Percentiles rank a stretch among this genome's conserved stretches.
phyloP scores from a whole-genome alignment of 2,329 filamentous ascomycete genomes.

The Cytospora piceae region DNA sequence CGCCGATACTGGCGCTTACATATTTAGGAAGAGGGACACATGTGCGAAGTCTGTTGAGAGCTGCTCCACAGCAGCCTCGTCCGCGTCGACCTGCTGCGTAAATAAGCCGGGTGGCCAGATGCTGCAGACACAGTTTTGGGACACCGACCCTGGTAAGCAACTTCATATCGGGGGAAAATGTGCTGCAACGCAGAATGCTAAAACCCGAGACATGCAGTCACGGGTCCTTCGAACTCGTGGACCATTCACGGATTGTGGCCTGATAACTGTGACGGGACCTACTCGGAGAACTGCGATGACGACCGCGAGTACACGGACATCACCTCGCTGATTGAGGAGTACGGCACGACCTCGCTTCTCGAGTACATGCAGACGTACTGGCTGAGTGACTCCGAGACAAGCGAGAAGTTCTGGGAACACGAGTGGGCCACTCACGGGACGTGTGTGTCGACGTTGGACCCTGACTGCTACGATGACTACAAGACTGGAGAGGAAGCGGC shows the following conservation, averaged over 20 bases:
- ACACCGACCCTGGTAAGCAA: slow-evolving; percentile 28
- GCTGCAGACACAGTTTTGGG: slow-evolving; percentile 30
- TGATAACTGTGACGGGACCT: slow-evolving; percentile 27
- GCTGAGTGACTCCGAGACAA: slow-evolving; percentile 24
- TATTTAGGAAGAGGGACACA: slow-evolving; percentile 26
- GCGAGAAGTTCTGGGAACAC: slow-evolving; percentile 29
- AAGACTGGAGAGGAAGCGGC: slow-evolving; percentile 27
- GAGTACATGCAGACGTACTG: slow-evolving; percentile 27
- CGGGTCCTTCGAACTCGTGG: slow-evolving; percentile 28
- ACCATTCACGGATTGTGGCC: slow-evolving; percentile 30
- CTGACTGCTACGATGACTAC: slow-evolving; percentile 23
- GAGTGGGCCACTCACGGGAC: slow-evolving; percentile 29
- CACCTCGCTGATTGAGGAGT: slow-evolving; percentile 24
- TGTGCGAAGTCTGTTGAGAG: slow-evolving; percentile 25
- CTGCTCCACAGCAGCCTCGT: slow-evolving; percentile 21
- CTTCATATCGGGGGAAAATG: background rate
- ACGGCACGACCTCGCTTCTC: slow-evolving; percentile 20
- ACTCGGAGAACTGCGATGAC: slow-evolving; percentile 19
- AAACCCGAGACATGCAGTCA: background rate
- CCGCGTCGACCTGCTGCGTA: slow-evolving; percentile 25
- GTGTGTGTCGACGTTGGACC: slow-evolving; percentile 27
- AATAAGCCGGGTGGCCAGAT: slow-evolving; percentile 27
- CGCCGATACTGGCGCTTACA: slow-evolving; percentile 16
- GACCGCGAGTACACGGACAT: slow-evolving; percentile 27
- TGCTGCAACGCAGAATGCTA: background rate